Evolutionary conservation across 139 green algal species (phyloP).

Genomic region (Mesostigma viride): DNA sequence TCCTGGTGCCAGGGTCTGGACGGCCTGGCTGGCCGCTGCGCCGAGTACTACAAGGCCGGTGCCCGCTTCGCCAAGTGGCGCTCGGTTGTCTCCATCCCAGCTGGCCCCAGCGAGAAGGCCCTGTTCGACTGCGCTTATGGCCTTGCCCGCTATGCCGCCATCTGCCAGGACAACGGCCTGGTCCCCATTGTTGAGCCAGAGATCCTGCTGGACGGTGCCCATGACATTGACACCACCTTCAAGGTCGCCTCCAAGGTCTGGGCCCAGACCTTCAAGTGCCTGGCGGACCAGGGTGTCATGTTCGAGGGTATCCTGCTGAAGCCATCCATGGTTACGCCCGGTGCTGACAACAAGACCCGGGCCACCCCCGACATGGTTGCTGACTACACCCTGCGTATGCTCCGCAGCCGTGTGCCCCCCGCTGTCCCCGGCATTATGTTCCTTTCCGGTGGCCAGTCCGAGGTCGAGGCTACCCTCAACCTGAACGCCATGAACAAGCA

Average conservation of each 20-base stretch:
- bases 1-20: conserved; percentile 92
- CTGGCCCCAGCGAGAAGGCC: conserved; percentile 61
- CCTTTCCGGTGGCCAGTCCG: conserved; percentile 96
- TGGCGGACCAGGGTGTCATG: conserved; percentile 89
- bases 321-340: conserved; percentile 97
- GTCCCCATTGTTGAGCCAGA: conserved; percentile 98
- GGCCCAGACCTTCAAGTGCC: conserved; percentile 97
- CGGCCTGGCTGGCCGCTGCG: conserved; percentile 74
- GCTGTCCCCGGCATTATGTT: conserved; percentile 99
- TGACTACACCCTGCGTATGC: conserved; percentile 86
- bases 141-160: conserved; percentile 92
- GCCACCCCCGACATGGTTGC: conserved; percentile 71
- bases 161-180: conserved; percentile 68
- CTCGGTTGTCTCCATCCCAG: conserved; percentile 80
- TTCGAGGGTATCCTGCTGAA: conserved; percentile 99
- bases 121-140: conserved; percentile 85
- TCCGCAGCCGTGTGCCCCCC: conserved; percentile 88
- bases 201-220: conserved; percentile 86
- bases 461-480: conserved; percentile 98
- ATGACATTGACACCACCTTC: conserved; percentile 74
- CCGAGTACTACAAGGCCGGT: conserved; percentile 96
- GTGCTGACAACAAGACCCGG: conserved; percentile 71
- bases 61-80: conserved; percentile 97
- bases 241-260: conserved; percentile 71
- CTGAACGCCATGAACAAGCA: conserved; percentile 99